phyloP scores from a whole-genome alignment of 2,329 filamentous ascomycete species.

The Scleromitrula shiraiana region DNA sequence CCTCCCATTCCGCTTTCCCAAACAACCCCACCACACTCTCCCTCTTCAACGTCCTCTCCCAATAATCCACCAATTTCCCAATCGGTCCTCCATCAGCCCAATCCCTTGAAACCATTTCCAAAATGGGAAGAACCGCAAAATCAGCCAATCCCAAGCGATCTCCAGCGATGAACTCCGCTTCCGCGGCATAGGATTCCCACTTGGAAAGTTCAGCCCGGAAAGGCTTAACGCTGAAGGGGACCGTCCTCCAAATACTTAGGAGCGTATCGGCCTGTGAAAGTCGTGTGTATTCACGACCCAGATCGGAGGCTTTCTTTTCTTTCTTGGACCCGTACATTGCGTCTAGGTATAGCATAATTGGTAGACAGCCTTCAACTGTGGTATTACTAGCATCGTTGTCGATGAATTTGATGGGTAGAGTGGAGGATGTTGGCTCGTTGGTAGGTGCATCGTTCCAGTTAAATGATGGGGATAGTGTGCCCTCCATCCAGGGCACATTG shows the following conservation, averaged over 20 bases:
- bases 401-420: conserved; percentile 39
- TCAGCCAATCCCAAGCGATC: conserved; percentile 39
- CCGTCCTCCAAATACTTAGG: conserved; percentile 19
- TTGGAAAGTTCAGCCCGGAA: conserved; percentile 26
- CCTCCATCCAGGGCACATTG: conserved; percentile 34
- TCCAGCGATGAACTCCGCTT: conserved; percentile 38
- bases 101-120: conserved; percentile 38
- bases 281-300: conserved; percentile 22
- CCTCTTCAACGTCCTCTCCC: conserved; percentile 13
- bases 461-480: conserved; percentile 21
- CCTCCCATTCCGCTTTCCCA: conserved; percentile 2
- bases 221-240: conserved; percentile 16
- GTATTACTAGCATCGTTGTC: conserved; percentile 46
- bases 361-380: conserved; percentile 40
- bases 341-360: conserved; percentile 55
- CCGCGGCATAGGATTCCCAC: conserved; percentile 16
- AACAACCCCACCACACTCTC: conserved; percentile 16
- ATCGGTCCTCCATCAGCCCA: conserved; percentile 29
- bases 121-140: conserved; percentile 49
- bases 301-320: conserved; percentile 13
- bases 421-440: conserved; percentile 16
- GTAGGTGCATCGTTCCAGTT: conserved; percentile 24
- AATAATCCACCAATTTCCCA: conserved; percentile 23
- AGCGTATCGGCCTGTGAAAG: conserved; percentile 19
- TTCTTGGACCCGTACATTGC: conserved; percentile 35